phyloP scores from a whole-genome alignment of 192 early-diverging fungal genomes.

The Linnemannia zychae region DNA sequence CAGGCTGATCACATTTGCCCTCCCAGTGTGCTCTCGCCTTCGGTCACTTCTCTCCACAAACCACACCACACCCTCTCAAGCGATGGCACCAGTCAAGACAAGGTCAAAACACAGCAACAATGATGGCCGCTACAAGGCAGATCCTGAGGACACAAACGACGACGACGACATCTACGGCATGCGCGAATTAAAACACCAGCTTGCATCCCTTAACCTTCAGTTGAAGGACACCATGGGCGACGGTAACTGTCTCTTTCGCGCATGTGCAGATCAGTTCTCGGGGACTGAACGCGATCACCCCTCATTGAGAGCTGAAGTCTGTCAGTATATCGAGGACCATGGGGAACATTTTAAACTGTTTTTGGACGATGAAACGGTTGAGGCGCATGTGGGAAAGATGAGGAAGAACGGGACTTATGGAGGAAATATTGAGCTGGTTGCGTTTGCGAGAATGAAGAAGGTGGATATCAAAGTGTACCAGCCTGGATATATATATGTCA shows the following conservation, averaged over 20 bases:
- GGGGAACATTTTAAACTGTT: slow-evolving; percentile 72
- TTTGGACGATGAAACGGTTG: slow-evolving; percentile 71
- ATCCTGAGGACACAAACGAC: slow-evolving; percentile 48
- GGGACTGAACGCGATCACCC: slow-evolving; percentile 71
- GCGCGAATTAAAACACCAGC: slow-evolving; percentile 64
- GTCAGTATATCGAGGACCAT: slow-evolving; percentile 72
- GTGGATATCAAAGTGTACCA: slow-evolving; percentile 82
- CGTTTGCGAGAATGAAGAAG: slow-evolving; percentile 71
- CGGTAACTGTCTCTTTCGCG: slow-evolving; percentile 73
- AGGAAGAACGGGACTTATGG: slow-evolving; percentile 72
- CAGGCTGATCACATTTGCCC: too few species aligned
- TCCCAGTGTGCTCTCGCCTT: too few species aligned
- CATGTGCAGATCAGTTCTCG: slow-evolving; percentile 78
- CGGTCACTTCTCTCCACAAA: not conserved
- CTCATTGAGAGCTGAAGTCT: slow-evolving; percentile 67
- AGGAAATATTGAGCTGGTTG: slow-evolving; percentile 82
- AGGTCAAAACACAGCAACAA: slow-evolving; percentile 18
- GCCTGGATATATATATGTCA: slow-evolving; percentile 77
- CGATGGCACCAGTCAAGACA: slow-evolving; percentile 45
- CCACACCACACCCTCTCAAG: not conserved
- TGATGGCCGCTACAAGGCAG: slow-evolving; percentile 32
- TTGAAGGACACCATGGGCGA: slow-evolving; percentile 80
- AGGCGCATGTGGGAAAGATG: slow-evolving; percentile 72
- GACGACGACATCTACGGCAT: slow-evolving; percentile 59
- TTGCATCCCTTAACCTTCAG: slow-evolving; percentile 65